Base-by-base conservation (phyloP, 2,329 filamentous ascomycete genomes). In the Ophiobolus disseminans region DNA sequence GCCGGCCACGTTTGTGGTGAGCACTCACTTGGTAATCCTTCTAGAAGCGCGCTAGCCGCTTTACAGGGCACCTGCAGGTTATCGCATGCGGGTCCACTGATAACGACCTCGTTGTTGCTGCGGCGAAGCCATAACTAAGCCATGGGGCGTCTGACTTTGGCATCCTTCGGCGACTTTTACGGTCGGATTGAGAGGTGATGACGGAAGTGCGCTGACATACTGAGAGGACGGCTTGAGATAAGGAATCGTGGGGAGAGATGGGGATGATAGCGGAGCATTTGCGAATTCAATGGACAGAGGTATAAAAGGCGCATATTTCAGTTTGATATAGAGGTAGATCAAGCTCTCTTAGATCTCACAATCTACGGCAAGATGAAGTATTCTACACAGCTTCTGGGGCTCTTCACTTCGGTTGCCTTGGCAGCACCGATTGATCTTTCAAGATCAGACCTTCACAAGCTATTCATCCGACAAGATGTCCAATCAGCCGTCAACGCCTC, bases 401-500 rank as follows among this genome's bases (percentile, higher is more conserved):
- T 66, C 19, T 50, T 69, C 45, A 48, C 55, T 4, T 49, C 52
- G 1, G 23, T 66, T 17, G 53, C 53, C 16, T 45, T 57, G 34
- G 62, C 60, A 17, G 58, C 61, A 10, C 66, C 66, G 17, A 46
- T 69, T 6, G 50, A 58, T 23, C 44, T 60, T 11, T 46, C 50
- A 28, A 50, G 42, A 41, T 48, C 56, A 5, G 45, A 43, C 8
- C 21, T 58, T 2, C 57, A 65, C 47, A 48, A 56, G 14, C 54
- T 71, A 2, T 64, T 68, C 32, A 39, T 58, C 7, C 60, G 68
- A 19, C 65, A 70, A 45, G 66, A 71, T 31, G 57, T 69, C 30
- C 55, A 70, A 40, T 62, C 66, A 7, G 50, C 66, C 22, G 60
- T 74, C 47, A 79, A 80, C 48, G 69, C 72, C n/a, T 75, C 71